Evolutionary conservation across 2,329 filamentous ascomycete species (phyloP).

Genomic region (Grosmannia penicillata): DNA sequence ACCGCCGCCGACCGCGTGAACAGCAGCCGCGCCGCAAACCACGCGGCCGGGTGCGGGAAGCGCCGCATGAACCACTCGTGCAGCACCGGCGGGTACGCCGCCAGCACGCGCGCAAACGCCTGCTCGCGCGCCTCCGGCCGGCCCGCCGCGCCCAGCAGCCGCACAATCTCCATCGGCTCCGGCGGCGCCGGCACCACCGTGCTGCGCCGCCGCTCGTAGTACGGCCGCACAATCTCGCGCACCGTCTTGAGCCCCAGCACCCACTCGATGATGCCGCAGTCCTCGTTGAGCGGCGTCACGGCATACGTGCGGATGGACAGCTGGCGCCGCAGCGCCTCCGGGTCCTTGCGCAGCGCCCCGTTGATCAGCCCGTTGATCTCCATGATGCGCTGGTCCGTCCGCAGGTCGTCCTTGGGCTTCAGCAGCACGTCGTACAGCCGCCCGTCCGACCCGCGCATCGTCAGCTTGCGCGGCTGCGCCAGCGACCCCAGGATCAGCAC

Average conservation of each 20-base stretch:
- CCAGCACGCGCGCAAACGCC: slow-evolving; percentile 52
- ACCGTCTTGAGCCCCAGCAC: slow-evolving; percentile 90
- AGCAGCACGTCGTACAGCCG: slow-evolving; percentile 79
- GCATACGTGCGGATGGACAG: slow-evolving; percentile 95
- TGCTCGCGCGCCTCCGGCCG: slow-evolving; percentile 42
- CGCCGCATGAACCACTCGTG: slow-evolving; percentile 92
- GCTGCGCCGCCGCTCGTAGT: slow-evolving; percentile 48
- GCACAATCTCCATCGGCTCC: slow-evolving; percentile 54
- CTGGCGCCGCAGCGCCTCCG: slow-evolving; percentile 77
- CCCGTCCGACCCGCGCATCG: slow-evolving; percentile 77
- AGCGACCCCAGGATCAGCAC: slow-evolving; percentile 83
- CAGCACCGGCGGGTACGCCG: slow-evolving; percentile 66
- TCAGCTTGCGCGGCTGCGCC: slow-evolving; percentile 82
- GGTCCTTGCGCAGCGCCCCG: slow-evolving; percentile 77
- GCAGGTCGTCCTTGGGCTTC: slow-evolving; percentile 95
- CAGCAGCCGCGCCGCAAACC: slow-evolving; percentile 76
- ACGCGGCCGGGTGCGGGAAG: slow-evolving; percentile 82
- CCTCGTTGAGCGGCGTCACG: slow-evolving; percentile 91
- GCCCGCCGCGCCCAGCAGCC: slow-evolving; percentile 48
- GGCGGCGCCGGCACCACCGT: slow-evolving; percentile 54
- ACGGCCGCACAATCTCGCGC: slow-evolving; percentile 58
- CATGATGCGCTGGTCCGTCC: slow-evolving; percentile 96
- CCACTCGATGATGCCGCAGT: slow-evolving; percentile 97
- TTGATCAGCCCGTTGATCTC: slow-evolving; percentile 99
- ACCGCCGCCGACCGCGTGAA: slow-evolving; percentile 93